A percentile compares a stretch with the other conserved stretches of the same genome.
These are phyloP conservation scores for Manihot esculenta DNA, from an alignment of 441 rosid species.

Conservation along the genomic window DNA sequence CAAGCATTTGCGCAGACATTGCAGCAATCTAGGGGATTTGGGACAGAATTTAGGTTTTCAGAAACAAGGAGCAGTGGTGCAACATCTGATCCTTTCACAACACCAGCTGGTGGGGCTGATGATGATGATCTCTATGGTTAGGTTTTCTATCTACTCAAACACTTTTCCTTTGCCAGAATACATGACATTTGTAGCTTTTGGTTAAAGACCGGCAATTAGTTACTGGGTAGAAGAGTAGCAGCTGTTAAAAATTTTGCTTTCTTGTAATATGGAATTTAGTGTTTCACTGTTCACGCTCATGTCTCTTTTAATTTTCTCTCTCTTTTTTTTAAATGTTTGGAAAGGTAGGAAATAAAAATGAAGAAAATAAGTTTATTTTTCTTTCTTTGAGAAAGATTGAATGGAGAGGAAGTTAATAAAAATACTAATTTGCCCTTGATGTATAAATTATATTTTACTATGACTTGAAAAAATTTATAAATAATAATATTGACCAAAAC, in stretches of 20 bases:
- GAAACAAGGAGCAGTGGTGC: constrained; percentile 25
- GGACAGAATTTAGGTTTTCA: constrained; percentile 49
- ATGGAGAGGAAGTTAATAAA: no score
- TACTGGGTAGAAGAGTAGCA: not conserved
- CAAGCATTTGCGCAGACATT: constrained; percentile 56
- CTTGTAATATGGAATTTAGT: not conserved
- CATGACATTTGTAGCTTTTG: not conserved
- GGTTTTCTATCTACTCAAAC: constrained; percentile 6
- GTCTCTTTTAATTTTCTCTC: not conserved
- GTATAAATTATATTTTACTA: no score
- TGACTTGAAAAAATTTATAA: no score
- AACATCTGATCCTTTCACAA: constrained; percentile 49
- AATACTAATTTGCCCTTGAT: no score
- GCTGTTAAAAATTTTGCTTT: constrained; percentile 1
- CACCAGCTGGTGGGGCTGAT: constrained; percentile 48
- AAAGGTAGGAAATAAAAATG: no score
- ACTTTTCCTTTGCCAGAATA: not conserved
- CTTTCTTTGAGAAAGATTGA: no score
- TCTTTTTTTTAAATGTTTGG: no score
- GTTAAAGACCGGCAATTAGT: not conserved
- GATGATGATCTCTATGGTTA: constrained; percentile 58
- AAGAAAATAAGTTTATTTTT: no score
- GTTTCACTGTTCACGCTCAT: not conserved
- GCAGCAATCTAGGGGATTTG: constrained; percentile 54
- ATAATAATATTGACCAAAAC: no score